Percentiles rank a stretch among this genome's conserved stretches.
phyloP scores from a whole-genome alignment of 1,139 yeast species.

The Komagataea norvegica region DNA sequence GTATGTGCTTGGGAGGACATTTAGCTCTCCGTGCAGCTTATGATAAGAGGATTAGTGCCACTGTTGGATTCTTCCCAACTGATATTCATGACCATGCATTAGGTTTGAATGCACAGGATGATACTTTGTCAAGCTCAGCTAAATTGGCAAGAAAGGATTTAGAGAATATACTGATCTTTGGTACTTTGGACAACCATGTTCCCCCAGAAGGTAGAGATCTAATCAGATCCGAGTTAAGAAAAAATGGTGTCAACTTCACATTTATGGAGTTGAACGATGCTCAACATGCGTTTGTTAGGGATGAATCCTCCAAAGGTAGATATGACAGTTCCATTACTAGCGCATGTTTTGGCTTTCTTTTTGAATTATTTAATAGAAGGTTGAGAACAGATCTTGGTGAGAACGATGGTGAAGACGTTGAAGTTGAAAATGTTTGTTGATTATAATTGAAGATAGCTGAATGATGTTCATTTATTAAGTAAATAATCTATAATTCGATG shows the following conservation, averaged over 20 bases:
- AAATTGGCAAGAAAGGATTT: slow-evolving; percentile 45
- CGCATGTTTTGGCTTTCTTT: slow-evolving; percentile 61
- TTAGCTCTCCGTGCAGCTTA: slow-evolving; percentile 70
- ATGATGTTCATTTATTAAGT: slow-evolving; percentile 2
- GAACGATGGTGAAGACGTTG: slow-evolving; percentile 44
- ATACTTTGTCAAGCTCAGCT: slow-evolving; percentile 53
- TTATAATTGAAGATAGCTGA: not conserved
- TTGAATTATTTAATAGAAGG: slow-evolving; percentile 65
- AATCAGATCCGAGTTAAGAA: slow-evolving; percentile 59
- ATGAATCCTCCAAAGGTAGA: slow-evolving; percentile 72
- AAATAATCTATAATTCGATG: slow-evolving; percentile 20
- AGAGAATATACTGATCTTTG: slow-evolving; percentile 66
- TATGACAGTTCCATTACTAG: slow-evolving; percentile 73
- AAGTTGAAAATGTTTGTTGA: slow-evolving; percentile 61
- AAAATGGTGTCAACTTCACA: slow-evolving; percentile 56
- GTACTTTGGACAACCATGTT: slow-evolving; percentile 76
- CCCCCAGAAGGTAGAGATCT: slow-evolving; percentile 74
- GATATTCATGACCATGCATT: slow-evolving; percentile 54
- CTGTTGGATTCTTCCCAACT: slow-evolving; percentile 77
- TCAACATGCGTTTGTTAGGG: slow-evolving; percentile 80
- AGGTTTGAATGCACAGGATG: slow-evolving; percentile 60
- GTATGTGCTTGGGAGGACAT: slow-evolving; percentile 87
- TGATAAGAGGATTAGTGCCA: slow-evolving; percentile 60
- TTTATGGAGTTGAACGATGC: slow-evolving; percentile 75
- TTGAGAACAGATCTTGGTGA: slow-evolving; percentile 66